Evolutionary conservation across 208 protist species (phyloP).

Genomic region (Tritrichomonas musculus): DNA sequence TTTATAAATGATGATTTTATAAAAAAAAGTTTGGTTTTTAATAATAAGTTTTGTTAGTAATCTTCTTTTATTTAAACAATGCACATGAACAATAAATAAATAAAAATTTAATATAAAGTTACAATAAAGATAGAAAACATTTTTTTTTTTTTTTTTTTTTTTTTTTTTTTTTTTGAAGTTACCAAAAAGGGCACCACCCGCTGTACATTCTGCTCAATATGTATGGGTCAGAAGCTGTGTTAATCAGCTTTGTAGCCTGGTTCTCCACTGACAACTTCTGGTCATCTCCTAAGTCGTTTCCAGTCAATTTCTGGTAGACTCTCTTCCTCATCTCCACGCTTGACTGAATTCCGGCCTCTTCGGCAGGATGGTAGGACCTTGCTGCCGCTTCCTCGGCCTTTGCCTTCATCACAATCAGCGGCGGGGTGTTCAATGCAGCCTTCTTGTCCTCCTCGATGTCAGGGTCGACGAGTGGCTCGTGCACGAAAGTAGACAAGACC

Average conservation of each 20-base stretch:
- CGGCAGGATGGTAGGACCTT: background rate
- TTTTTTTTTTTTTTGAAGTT: too few relatives aligned
- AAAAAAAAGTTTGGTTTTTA: too few relatives aligned
- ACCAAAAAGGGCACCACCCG: conserved; percentile 30
- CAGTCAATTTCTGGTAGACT: background rate
- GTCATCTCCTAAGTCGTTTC: background rate
- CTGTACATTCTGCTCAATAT: background rate
- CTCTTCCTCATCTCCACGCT: background rate
- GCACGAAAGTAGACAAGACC: background rate
- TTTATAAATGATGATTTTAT: too few relatives aligned
- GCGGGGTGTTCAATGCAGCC: background rate
- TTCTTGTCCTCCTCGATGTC: background rate
- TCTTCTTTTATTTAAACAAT: too few relatives aligned
- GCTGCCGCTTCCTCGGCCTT: background rate
- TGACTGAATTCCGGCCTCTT: background rate
- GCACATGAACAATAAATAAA: too few relatives aligned
- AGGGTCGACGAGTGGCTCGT: conserved; percentile 7
- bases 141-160: too few relatives aligned
- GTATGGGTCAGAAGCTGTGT: background rate
- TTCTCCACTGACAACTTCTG: background rate
- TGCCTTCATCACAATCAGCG: background rate
- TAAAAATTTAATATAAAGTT: too few relatives aligned
- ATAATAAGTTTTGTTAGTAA: too few relatives aligned
- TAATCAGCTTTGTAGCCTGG: background rate
- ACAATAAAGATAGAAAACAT: too few relatives aligned